Base-by-base conservation (phyloP, 257 asterid genomes). In the Ligustrum vulgare region DNA sequence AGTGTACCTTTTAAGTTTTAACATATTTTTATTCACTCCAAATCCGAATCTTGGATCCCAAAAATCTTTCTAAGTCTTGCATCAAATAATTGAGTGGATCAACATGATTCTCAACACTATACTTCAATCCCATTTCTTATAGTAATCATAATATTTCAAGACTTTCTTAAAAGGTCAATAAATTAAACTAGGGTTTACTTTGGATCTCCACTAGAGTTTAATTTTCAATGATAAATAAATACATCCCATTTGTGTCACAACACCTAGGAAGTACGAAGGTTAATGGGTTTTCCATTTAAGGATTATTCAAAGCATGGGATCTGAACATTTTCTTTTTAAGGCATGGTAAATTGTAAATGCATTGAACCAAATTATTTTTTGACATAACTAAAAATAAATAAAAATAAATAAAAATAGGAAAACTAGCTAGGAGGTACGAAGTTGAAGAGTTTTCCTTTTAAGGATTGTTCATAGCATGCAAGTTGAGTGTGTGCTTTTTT, bases 1-100 rank as follows among this genome's bases (percentile, higher is more conserved):
- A n/a, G 65, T 18, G 32, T 8, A 56, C 28, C 65, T n/a, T 0
- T 56, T n/a, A 8, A 56, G 32, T n/a, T 0, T 56, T n/a, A 8
- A 56, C 65, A 20, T 56, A 56, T 56, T 56, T 56, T 56, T 56
- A 56, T 18, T 8, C 5, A 56, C 31, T 2, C 12, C 32, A 56
- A 56, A n/a, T 56, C 49, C 65, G 20, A 56, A 56, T 56, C 11
- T 18, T 56, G 65, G 65, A 56, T 56, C 65, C 65, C 65, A 56
- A 20, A 41, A 41, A 41, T 41, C 49, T 11, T 41, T 41, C 49
- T 4, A 8, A 20, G 65, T 18, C 65, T 18, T 56, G 2, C 25
- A 56, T 56, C 65, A 20, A 56, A 20, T 56, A 56, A 56, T 56
- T 56, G 65, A 20, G 65, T 18, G 65, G 65, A 56, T 56, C 25